phyloP scores from a whole-genome alignment of 164 flowering plant genomes.

The Tetracentron sinense region DNA sequence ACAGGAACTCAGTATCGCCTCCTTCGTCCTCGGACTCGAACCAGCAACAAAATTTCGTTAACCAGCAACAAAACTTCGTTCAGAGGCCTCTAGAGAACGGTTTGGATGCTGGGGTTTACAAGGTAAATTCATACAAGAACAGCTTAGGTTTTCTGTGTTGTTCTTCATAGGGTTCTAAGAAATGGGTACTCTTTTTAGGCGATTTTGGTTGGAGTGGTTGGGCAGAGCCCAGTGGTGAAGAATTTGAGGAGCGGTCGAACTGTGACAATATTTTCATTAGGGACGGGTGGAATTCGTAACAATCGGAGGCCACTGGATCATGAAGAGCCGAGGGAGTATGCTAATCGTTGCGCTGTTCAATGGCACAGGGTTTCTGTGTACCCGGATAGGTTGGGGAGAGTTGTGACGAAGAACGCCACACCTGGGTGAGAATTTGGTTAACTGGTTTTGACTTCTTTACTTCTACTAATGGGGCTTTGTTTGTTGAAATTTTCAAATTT shows the following conservation, averaged over 20 bases:
- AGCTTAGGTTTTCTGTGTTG: background rate
- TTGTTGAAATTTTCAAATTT: too few relatives aligned
- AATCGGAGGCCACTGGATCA: slow-evolving; percentile 71
- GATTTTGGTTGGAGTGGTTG: slow-evolving; percentile 79
- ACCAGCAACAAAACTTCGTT: slow-evolving; percentile 9
- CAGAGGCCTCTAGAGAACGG: slow-evolving; percentile 62
- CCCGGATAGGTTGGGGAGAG: slow-evolving; percentile 52
- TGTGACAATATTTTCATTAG: slow-evolving; percentile 64
- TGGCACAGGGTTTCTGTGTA: slow-evolving; percentile 92
- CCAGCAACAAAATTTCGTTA: slow-evolving; percentile 9
- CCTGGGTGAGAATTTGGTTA: slow-evolving; percentile 57
- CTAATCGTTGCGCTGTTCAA: slow-evolving; percentile 71
- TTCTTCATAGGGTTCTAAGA: slow-evolving; percentile 6
- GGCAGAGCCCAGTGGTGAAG: slow-evolving; percentile 83
- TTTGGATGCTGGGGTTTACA: slow-evolving; percentile 72
- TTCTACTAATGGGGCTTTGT: background rate
- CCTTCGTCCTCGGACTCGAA: slow-evolving; percentile 10
- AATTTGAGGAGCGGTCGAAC: slow-evolving; percentile 59
- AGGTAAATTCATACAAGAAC: slow-evolving; percentile 32
- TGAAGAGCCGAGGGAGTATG: slow-evolving; percentile 83
- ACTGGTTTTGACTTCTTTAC: background rate
- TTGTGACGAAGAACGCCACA: slow-evolving; percentile 49
- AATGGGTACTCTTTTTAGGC: slow-evolving; percentile 44
- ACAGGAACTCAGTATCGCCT: slow-evolving; percentile 7
- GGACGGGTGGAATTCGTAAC: slow-evolving; percentile 89